phyloP scores from a whole-genome alignment of 441 rosid species.

The Erodium chrysanthum region DNA sequence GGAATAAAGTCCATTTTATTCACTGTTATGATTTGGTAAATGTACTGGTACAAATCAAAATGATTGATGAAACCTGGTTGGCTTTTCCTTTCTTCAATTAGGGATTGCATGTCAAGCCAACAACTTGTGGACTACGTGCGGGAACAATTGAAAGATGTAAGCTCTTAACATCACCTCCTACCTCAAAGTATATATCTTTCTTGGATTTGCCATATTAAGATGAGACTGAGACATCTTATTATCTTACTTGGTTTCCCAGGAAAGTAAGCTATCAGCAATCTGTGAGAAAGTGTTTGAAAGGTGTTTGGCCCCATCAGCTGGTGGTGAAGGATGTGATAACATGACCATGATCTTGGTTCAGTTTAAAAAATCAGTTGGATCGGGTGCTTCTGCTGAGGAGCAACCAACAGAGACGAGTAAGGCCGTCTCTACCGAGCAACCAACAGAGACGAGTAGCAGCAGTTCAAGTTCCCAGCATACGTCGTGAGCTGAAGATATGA shows the following conservation, averaged over 20 bases:
- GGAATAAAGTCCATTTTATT: not conserved
- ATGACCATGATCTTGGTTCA: constrained; percentile 58
- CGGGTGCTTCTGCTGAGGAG: constrained; percentile 17
- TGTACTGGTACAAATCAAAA: not conserved
- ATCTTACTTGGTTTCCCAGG: constrained; percentile 22
- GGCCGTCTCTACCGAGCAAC: too few species aligned
- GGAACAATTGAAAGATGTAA: constrained; percentile 36
- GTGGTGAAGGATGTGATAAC: constrained; percentile 60
- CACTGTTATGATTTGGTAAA: not conserved
- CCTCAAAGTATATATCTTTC: too few species aligned
- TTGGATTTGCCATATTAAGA: too few species aligned
- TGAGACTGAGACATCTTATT: not conserved
- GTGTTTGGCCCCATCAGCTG: constrained; percentile 46
- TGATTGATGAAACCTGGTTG: not conserved
- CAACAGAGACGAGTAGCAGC: not conserved
- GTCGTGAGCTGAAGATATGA: too few species aligned
- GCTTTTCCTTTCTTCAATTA: constrained; percentile 10
- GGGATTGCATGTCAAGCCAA: constrained; percentile 70
- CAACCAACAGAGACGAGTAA: constrained; percentile 6
- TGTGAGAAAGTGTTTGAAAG: constrained; percentile 51
- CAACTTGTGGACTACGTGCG: constrained; percentile 44
- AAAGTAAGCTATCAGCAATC: constrained; percentile 36
- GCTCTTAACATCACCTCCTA: constrained; percentile 3
- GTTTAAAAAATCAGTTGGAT: constrained; percentile 27
- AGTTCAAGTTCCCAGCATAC: not conserved